Base-by-base conservation (phyloP, 2,329 filamentous ascomycete genomes). In the Fusarium denticulatum region DNA sequence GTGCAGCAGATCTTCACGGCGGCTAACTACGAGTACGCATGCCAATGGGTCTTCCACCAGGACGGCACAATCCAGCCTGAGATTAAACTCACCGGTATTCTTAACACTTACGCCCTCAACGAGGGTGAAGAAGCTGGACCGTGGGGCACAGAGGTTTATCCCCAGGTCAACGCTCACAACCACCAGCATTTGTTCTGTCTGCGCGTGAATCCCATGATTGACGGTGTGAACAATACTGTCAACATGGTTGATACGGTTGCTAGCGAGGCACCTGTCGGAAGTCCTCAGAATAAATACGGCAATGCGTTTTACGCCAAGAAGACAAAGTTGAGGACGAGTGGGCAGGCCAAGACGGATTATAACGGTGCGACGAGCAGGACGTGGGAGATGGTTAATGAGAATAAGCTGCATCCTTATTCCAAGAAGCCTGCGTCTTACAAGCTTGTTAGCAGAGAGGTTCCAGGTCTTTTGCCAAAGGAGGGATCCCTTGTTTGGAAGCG, bases 171-270 rank as follows among this genome's bases (percentile, higher is more conserved):
- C 79, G 95, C 95, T 1, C 95, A 97, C 84, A 97, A 97, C 85
- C 95, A 98, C 82, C 95, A 98, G 83, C 95, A 98, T 82, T 88
- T 98, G 37, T 98, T 98, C 89, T 97, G 94, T 80, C 85, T 98
- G 47, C 93, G 95, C 46, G 86, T 97, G 47, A 93, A 98, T 80
- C 90, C 95, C 37, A 96, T 96, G 79, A 89, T 98, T 62, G 95
- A 97, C 79, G 95, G 95, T 0, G 89, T 92, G 2, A 88, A 91
- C 72, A 98, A 98, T 81, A 95, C 94, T 0, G 87, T 97, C 67
- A 96, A 94, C 85, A 90, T 95, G 83, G 91, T 92, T 18, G 95
- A 98, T 76, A 92, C 94, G 2, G 87, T 90, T 2, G 86, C 88
- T 2, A 92, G 92, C 0, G 87, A 92, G 0, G 94, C 90, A 2